Evolutionary conservation across 2,329 filamentous ascomycete genomes (phyloP).

Genomic region (Elsinoe necatrix): DNA sequence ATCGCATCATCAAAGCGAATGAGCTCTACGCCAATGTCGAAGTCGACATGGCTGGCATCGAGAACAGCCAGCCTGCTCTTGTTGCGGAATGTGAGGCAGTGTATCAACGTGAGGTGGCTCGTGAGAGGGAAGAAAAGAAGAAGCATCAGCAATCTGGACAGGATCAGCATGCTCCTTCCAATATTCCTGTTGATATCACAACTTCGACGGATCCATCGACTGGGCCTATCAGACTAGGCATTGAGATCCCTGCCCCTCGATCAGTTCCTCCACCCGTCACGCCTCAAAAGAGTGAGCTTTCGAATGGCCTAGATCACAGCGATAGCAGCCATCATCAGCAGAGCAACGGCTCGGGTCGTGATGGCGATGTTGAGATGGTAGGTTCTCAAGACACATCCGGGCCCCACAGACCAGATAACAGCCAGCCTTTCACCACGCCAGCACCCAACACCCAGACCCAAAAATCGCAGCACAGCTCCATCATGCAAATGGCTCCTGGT

Average conservation of each 20-base stretch:
- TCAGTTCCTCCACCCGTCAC: conserved; percentile 38
- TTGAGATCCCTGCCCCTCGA: conserved; percentile 49
- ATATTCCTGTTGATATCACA: conserved; percentile 32
- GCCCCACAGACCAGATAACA: conserved; percentile 27
- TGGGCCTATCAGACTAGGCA: conserved; percentile 50
- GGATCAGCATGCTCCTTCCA: conserved; percentile 39
- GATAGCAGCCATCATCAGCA: conserved; percentile 29
- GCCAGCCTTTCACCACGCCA: conserved; percentile 25
- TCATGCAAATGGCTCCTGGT: conserved; percentile 51
- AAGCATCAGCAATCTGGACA: conserved; percentile 56
- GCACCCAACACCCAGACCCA: conserved; percentile 42
- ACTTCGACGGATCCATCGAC: conserved; percentile 36
- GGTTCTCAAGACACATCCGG: conserved; percentile 33
- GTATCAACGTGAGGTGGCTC: conserved; percentile 62
- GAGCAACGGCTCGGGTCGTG: conserved; percentile 35
- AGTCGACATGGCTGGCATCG: conserved; percentile 76
- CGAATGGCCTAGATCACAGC: conserved; percentile 47
- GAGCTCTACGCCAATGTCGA: conserved; percentile 90
- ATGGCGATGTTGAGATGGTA: conserved; percentile 39
- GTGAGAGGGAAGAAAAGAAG: conserved; percentile 47
- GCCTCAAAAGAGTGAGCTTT: conserved; percentile 51
- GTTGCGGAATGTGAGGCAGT: conserved; percentile 71
- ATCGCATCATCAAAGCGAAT: conserved; percentile 76
- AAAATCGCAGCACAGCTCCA: conserved; percentile 56
- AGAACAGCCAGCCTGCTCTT: conserved; percentile 53